Evolutionary conservation across 331 rosid genomes (phyloP).

Genomic region (Saraca asoca): DNA sequence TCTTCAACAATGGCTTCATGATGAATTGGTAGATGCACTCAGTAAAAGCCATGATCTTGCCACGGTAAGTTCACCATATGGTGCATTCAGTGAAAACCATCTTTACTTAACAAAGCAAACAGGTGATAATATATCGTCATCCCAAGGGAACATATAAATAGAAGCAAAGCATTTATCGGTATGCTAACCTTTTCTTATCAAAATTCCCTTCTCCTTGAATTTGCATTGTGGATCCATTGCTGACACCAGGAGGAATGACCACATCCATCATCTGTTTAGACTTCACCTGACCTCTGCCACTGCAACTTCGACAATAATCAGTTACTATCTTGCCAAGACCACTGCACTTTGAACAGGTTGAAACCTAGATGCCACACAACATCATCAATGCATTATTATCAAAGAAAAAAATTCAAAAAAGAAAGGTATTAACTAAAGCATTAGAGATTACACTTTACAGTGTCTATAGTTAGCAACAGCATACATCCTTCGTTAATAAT

Average conservation of each 20-base stretch:
- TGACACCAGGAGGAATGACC: slow-evolving; percentile 78
- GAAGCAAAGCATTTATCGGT: slow-evolving; percentile 5
- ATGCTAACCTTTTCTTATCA: slow-evolving; percentile 64
- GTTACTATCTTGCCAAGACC: slow-evolving; percentile 80
- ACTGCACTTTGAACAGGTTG: slow-evolving; percentile 80
- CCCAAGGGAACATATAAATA: not conserved
- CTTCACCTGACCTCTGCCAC: slow-evolving; percentile 66
- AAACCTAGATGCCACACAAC: slow-evolving; percentile 55
- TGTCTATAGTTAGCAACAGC: not conserved
- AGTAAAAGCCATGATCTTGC: not conserved
- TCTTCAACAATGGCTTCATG: not conserved
- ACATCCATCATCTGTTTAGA: slow-evolving; percentile 55
- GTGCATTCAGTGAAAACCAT: not conserved
- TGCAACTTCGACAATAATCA: slow-evolving; percentile 66
- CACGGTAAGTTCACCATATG: not conserved
- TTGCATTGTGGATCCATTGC: slow-evolving; percentile 77
- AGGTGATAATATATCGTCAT: not conserved
- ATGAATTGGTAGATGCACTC: not conserved
- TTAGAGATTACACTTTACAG: too few species aligned
- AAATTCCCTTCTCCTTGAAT: slow-evolving; percentile 76
- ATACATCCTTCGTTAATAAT: too few species aligned
- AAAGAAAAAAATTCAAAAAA: not conserved
- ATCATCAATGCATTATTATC: slow-evolving; percentile 12
- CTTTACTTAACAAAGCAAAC: not conserved
- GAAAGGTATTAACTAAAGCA: not conserved